A percentile compares a stretch with the other conserved stretches of the same genome.
These are phyloP conservation scores for Euphorbia peplus DNA, from an alignment of 345 rosid genomes.

Conservation along the genomic window DNA sequence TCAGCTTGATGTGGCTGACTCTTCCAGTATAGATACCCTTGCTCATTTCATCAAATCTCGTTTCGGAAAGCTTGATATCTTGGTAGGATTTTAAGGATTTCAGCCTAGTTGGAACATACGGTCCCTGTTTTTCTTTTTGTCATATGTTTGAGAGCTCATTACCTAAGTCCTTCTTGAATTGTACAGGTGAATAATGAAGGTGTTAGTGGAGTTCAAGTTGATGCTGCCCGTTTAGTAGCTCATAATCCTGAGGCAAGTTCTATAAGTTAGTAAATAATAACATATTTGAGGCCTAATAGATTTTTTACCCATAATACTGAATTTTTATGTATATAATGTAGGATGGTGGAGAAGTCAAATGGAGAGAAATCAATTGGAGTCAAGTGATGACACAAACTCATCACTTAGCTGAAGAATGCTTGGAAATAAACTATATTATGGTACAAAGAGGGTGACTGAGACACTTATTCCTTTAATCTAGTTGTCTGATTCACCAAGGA, in stretches of 20 bases:
- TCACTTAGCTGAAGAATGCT: slow-evolving; percentile 13
- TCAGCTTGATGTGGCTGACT: slow-evolving; percentile 14
- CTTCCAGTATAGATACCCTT: neutral
- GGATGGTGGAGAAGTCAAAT: neutral
- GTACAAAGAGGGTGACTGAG: slow-evolving; percentile 16
- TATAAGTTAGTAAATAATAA: neutral
- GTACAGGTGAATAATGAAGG: slow-evolving; percentile 54
- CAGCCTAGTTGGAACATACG: too few species aligned
- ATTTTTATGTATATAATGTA: too few species aligned
- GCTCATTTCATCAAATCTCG: slow-evolving; percentile 6
- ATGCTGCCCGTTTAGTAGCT: slow-evolving; percentile 26
- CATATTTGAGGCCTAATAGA: too few species aligned
- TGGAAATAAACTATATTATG: slow-evolving; percentile 23
- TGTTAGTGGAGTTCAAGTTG: slow-evolving; percentile 27
- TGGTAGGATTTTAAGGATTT: neutral
- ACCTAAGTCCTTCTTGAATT: neutral
- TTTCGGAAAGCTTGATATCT: slow-evolving; percentile 20
- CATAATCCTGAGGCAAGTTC: slow-evolving; percentile 18
- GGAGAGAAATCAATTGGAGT: neutral
- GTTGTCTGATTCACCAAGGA: slow-evolving; percentile 23
- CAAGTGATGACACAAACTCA: neutral
- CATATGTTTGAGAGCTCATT: neutral
- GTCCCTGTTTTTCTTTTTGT: neutral
- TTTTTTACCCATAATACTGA: too few species aligned
- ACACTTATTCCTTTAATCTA: slow-evolving; percentile 20